Evolutionary conservation across 2,329 filamentous ascomycete genomes (phyloP).

Genomic region (Claviceps pazoutovae): DNA sequence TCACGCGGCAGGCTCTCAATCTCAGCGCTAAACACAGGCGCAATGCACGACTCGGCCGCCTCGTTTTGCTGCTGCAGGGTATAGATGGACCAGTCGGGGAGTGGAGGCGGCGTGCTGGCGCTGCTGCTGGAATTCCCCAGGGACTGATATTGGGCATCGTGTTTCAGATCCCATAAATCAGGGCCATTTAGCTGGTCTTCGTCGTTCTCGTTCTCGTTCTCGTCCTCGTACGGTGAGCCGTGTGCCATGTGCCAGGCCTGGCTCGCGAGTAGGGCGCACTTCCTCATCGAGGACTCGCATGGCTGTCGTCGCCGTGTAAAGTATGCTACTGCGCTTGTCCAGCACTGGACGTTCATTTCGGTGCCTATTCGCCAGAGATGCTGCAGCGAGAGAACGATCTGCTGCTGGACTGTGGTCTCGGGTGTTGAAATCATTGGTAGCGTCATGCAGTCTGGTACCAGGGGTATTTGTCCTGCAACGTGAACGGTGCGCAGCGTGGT

Average conservation of each 20-base stretch:
- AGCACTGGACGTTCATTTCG: constrained; percentile 58
- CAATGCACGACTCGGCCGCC: constrained; percentile 24
- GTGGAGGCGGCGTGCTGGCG: constrained; percentile 20
- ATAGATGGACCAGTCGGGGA: constrained; percentile 39
- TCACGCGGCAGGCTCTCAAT: constrained; percentile 63
- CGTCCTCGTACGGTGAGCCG: constrained; percentile 21
- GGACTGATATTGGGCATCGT: constrained; percentile 36
- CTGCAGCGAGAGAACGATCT: constrained; percentile 64
- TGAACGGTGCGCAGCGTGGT: constrained; percentile 32
- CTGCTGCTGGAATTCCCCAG: constrained; percentile 18
- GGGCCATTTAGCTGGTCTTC: constrained; percentile 33
- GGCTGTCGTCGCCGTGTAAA: constrained; percentile 32
- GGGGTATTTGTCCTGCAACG: constrained; percentile 82
- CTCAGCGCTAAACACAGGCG: constrained; percentile 62
- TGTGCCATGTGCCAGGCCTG: constrained; percentile 36
- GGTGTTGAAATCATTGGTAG: constrained; percentile 25
- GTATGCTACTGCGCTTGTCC: constrained; percentile 64
- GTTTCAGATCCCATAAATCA: constrained; percentile 56
- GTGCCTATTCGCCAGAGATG: constrained; percentile 75
- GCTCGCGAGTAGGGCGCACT: constrained; percentile 28
- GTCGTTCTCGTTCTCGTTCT: constrained; percentile 25
- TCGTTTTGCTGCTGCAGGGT: constrained; percentile 22
- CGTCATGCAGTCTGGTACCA: constrained; percentile 67
- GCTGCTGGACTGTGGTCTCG: constrained; percentile 32
- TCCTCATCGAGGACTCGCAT: constrained; percentile 14